Conservation (phyloP, 2,329 filamentous ascomycete species). For the Epichloe gansuensis region DNA sequence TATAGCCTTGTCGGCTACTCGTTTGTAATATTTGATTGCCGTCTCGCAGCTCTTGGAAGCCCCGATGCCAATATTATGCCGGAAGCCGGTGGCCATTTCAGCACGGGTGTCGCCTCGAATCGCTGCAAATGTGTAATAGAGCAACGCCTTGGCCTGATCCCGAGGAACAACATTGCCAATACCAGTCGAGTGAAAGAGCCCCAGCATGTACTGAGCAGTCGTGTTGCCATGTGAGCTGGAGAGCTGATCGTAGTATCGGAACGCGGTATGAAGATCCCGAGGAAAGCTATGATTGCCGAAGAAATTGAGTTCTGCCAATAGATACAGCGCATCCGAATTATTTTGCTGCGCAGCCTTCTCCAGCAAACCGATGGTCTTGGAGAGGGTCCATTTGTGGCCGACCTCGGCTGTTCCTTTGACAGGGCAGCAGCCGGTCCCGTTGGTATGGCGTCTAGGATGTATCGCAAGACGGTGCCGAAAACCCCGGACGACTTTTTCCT, state of each 20-base stretch:
- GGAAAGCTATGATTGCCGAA: slow-evolving; percentile 89
- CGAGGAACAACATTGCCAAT: slow-evolving; percentile 68
- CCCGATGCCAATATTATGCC: slow-evolving; percentile 75
- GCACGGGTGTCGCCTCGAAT: slow-evolving; percentile 70
- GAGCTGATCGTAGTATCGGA: slow-evolving; percentile 68
- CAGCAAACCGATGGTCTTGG: slow-evolving; percentile 39
- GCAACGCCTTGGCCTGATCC: slow-evolving; percentile 80
- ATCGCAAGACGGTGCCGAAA: slow-evolving; percentile 28
- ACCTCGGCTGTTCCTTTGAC: slow-evolving; percentile 20
- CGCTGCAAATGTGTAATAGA: slow-evolving; percentile 93
- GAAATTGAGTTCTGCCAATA: slow-evolving; percentile 91
- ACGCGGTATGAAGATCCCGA: slow-evolving; percentile 66
- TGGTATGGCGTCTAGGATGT: slow-evolving; percentile 36
- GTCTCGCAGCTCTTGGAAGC: slow-evolving; percentile 76
- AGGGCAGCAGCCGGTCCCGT: slow-evolving; percentile 36
- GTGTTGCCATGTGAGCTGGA: slow-evolving; percentile 70
- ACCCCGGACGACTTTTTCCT: slow-evolving; percentile 33
- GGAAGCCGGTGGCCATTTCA: slow-evolving; percentile 86
- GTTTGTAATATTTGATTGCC: slow-evolving; percentile 80
- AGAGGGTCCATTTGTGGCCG: slow-evolving; percentile 30
- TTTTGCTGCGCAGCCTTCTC: slow-evolving; percentile 40
- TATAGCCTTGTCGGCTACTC: slow-evolving; percentile 86
- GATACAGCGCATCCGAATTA: slow-evolving; percentile 74
- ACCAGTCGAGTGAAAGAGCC: slow-evolving; percentile 90
- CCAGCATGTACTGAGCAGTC: slow-evolving; percentile 91